Evolutionary conservation across 2,329 filamentous ascomycete species (phyloP).

Genomic region (Tolypocladium pustulatum): DNA sequence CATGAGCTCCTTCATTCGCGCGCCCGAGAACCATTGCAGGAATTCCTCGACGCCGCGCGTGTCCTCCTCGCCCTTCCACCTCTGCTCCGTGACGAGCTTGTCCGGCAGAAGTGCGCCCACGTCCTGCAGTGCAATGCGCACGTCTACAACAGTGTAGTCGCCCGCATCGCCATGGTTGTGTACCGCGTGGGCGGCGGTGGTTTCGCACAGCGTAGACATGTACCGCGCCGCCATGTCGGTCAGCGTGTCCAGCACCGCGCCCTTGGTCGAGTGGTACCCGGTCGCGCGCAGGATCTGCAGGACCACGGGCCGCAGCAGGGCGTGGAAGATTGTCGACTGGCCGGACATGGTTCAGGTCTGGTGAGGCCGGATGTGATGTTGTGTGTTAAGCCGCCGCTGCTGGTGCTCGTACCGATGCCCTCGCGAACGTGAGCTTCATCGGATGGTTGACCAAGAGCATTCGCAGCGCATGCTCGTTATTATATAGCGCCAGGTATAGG

Average conservation of each 20-base stretch:
- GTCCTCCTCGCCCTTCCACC: constrained; percentile 64
- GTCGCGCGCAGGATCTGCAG: constrained; percentile 87
- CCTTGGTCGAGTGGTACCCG: constrained; percentile 75
- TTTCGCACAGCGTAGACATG: constrained; percentile 61
- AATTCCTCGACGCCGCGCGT: constrained; percentile 68
- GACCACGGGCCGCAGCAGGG: constrained; percentile 75
- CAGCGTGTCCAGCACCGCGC: constrained; percentile 77
- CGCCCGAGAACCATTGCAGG: constrained; percentile 65
- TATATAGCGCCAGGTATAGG: not conserved
- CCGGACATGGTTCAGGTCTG: constrained; percentile 29
- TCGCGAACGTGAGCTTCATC: constrained; percentile 20
- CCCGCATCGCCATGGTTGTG: constrained; percentile 52
- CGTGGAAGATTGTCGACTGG: constrained; percentile 48
- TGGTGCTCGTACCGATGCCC: constrained; percentile 13
- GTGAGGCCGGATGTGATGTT: not conserved
- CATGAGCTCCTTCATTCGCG: constrained; percentile 67
- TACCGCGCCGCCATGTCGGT: constrained; percentile 80
- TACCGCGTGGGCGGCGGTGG: constrained; percentile 60
- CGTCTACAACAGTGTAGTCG: constrained; percentile 52
- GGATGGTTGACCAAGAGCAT: constrained; percentile 10
- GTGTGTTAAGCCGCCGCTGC: not conserved
- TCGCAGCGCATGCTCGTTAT: constrained; percentile 18
- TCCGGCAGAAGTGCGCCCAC: constrained; percentile 65
- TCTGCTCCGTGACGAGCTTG: constrained; percentile 55
- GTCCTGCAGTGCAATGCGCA: constrained; percentile 77